phyloP scores from a whole-genome alignment of 305 asterid species.

The Solanum aculeatissimum region DNA sequence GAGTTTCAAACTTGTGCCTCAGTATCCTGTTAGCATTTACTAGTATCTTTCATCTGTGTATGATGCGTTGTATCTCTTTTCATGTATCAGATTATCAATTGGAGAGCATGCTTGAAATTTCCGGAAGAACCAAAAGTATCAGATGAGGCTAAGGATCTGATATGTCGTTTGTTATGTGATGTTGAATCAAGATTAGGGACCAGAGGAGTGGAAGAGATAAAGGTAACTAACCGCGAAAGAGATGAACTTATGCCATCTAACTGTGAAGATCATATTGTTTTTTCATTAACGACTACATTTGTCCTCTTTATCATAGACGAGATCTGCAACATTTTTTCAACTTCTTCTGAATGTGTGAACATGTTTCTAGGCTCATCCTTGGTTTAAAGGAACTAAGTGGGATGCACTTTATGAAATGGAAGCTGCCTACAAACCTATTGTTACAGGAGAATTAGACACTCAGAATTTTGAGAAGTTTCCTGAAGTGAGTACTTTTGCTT shows the following conservation, averaged over 20 bases:
- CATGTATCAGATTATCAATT: conserved; percentile 45
- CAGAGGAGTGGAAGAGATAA: conserved; percentile 83
- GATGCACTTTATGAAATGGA: conserved; percentile 84
- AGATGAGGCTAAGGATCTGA: conserved; percentile 81
- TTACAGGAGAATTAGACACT: conserved; percentile 84
- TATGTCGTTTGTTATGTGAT: conserved; percentile 71
- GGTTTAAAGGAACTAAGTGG: conserved; percentile 77
- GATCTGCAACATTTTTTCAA: neutral
- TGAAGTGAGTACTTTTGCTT: conserved; percentile 41
- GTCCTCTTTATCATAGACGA: neutral
- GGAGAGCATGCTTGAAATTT: conserved; percentile 85
- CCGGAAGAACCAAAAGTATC: conserved; percentile 90
- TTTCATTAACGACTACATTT: neutral
- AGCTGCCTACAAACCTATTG: conserved; percentile 86
- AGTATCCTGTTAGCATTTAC: neutral
- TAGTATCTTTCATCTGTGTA: neutral
- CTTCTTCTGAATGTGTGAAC: neutral
- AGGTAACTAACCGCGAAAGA: conserved; percentile 30
- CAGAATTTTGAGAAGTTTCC: conserved; percentile 92
- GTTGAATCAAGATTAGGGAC: conserved; percentile 94
- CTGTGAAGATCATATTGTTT: neutral
- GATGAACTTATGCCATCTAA: neutral
- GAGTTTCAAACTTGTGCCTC: neutral
- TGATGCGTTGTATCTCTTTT: neutral
- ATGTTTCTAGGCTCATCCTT: conserved; percentile 71